Evolutionary conservation across 2,329 filamentous ascomycete species (phyloP).

Genomic region (Lachnellula occidentalis): DNA sequence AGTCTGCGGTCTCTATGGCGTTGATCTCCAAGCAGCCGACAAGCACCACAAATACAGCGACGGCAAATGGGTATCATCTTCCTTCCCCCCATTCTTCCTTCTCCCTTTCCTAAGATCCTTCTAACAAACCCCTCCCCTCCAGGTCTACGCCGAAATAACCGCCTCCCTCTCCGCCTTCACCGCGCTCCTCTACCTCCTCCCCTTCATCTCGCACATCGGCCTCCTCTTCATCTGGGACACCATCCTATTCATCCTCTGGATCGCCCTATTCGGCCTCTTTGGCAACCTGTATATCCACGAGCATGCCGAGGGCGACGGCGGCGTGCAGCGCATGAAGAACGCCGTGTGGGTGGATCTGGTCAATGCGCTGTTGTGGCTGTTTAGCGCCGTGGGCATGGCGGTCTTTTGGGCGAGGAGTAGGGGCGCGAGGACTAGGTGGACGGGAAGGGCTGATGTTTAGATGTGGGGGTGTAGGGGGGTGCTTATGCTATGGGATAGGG

Average conservation of each 20-base stretch:
- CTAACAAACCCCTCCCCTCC: constrained; percentile 1
- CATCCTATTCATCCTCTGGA: constrained; percentile 72
- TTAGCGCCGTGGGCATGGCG: constrained; percentile 50
- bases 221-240: constrained; percentile 63
- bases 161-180: constrained; percentile 61
- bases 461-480: constrained; percentile 6
- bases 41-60: constrained; percentile 47
- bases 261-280: constrained; percentile 78
- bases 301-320: constrained; percentile 56
- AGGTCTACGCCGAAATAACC: constrained; percentile 69
- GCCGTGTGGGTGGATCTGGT: constrained; percentile 79
- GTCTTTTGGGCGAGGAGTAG: constrained; percentile 55
- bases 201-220: constrained; percentile 51
- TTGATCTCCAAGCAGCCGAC: constrained; percentile 54
- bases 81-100: neutral
- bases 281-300: constrained; percentile 72
- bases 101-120: constrained; percentile 3
- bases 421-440: constrained; percentile 49
- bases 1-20: constrained; percentile 73
- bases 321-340: constrained; percentile 72
- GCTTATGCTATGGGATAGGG: constrained; percentile 1
- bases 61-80: constrained; percentile 67
- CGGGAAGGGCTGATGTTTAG: constrained; percentile 52
- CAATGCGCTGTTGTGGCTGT: constrained; percentile 71
- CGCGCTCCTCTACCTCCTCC: constrained; percentile 58